phyloP scores from a whole-genome alignment of 2,329 filamentous ascomycete species.

The Penicillium sp. region DNA sequence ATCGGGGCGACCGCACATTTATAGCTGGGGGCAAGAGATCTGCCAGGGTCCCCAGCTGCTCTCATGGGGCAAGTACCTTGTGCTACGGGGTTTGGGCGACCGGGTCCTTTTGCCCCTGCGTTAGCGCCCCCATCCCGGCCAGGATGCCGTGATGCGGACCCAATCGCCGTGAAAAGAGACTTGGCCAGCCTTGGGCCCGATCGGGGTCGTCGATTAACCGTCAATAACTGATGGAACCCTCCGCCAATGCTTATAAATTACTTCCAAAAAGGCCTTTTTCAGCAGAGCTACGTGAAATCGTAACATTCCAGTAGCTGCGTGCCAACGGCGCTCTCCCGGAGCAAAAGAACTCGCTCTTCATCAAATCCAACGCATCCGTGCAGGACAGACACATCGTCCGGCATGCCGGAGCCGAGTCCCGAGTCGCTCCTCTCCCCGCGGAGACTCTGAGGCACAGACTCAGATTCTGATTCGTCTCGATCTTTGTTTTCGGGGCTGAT shows the following conservation, averaged over 20 bases:
- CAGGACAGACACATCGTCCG: constrained; percentile 49
- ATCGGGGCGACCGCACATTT: constrained; percentile 13
- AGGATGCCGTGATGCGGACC: background rate
- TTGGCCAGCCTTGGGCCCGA: background rate
- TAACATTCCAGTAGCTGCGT: constrained; percentile 79
- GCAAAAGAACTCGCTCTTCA: constrained; percentile 85
- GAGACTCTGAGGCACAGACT: background rate
- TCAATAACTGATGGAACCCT: background rate
- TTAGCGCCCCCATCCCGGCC: constrained; percentile 11
- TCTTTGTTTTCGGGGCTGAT: constrained; percentile 49
- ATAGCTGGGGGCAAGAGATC: constrained; percentile 10
- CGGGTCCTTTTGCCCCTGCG: constrained; percentile 17
- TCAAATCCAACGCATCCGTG: constrained; percentile 81
- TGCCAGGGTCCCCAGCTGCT: constrained; percentile 28
- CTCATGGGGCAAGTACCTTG: constrained; percentile 23
- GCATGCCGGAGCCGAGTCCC: constrained; percentile 33
- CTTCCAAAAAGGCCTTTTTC: background rate
- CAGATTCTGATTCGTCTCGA: background rate
- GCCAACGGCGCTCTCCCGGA: constrained; percentile 71
- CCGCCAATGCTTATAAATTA: background rate
- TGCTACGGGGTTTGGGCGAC: constrained; percentile 21
- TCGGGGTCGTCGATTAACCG: background rate
- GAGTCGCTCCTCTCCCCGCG: background rate
- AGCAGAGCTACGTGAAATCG: constrained; percentile 69
- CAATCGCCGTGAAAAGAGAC: background rate